Percentiles rank a stretch among this genome's conserved stretches.
These are phyloP conservation scores for Rhizopogon sp. DNA, from an alignment of 768 basidiomycete genomes.

Conservation along the genomic window DNA sequence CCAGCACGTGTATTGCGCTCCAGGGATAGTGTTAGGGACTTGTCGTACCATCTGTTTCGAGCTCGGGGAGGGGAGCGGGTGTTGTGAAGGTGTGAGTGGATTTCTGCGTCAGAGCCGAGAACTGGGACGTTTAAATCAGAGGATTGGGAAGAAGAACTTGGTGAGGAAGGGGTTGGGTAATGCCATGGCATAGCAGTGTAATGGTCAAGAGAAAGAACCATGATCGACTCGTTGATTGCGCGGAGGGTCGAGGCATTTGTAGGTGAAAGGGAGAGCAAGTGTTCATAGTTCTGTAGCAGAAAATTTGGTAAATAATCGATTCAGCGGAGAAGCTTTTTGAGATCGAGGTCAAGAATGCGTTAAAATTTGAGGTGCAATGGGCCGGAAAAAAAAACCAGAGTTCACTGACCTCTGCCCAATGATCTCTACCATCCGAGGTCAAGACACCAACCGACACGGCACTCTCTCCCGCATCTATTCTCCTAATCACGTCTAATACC, in stretches of 20 bases:
- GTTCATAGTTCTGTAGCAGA: constrained; percentile 56
- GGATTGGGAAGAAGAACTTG: constrained; percentile 12
- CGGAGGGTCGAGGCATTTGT: constrained; percentile 56
- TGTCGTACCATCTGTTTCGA: constrained; percentile 88
- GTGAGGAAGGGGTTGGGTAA: constrained; percentile 18
- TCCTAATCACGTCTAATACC: constrained; percentile 52
- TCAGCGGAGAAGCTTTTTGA: neutral
- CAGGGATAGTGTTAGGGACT: constrained; percentile 74
- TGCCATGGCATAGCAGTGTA: constrained; percentile 36
- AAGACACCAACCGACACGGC: constrained; percentile 64
- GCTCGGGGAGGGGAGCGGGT: constrained; percentile 63
- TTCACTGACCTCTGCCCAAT: constrained; percentile 66
- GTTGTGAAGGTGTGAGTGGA: constrained; percentile 74
- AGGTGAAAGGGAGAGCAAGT: constrained; percentile 63
- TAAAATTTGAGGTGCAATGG: neutral
- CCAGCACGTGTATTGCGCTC: constrained; percentile 84
- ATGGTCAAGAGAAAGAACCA: constrained; percentile 79
- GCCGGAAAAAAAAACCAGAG: neutral
- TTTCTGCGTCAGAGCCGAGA: constrained; percentile 22
- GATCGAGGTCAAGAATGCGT: neutral
- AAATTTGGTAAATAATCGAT: neutral
- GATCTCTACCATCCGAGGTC: constrained; percentile 76
- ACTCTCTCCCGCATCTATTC: constrained; percentile 47
- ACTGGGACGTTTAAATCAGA: constrained; percentile 9
- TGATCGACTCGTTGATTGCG: constrained; percentile 67